These are phyloP conservation scores for Fusarium torreyae DNA, from an alignment of 2,329 filamentous ascomycete species.

Conservation along the genomic window DNA sequence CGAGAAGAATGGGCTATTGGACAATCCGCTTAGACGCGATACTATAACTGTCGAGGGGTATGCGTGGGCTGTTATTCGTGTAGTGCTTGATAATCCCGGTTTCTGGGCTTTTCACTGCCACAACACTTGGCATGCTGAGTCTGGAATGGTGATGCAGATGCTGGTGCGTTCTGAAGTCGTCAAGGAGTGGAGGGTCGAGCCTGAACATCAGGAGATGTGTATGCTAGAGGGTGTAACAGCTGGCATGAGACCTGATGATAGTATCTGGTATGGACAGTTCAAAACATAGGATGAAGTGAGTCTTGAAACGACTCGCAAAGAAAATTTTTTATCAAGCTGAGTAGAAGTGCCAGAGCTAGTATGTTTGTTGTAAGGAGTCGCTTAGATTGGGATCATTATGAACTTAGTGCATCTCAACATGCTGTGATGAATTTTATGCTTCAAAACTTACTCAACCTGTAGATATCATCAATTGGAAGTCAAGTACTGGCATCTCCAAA, in stretches of 20 bases:
- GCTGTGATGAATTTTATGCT: no score
- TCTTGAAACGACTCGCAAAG: no score
- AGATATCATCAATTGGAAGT: no score
- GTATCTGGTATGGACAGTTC: conserved; percentile 56
- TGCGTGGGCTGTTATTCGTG: conserved; percentile 68
- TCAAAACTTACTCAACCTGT: no score
- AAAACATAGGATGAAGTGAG: not conserved
- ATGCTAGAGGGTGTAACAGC: conserved; percentile 48
- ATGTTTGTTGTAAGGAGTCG: no score
- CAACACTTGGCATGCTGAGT: conserved; percentile 71
- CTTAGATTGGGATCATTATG: no score
- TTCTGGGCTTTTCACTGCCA: conserved; percentile 73
- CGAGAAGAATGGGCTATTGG: conserved; percentile 39
- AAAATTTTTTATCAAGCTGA: no score
- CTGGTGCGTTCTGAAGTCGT: conserved; percentile 53
- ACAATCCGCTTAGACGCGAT: conserved; percentile 56
- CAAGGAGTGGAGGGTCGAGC: conserved; percentile 45
- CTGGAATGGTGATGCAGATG: conserved; percentile 73
- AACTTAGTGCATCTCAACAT: no score
- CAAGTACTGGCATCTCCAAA: no score
- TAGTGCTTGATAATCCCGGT: conserved; percentile 71
- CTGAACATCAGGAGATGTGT: conserved; percentile 51
- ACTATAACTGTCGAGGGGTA: conserved; percentile 68
- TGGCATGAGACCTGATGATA: conserved; percentile 55
- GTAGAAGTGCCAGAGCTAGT: no score